Conservation (phyloP, 78 protist species). For the Planoprotostelium fungivorum region DNA sequence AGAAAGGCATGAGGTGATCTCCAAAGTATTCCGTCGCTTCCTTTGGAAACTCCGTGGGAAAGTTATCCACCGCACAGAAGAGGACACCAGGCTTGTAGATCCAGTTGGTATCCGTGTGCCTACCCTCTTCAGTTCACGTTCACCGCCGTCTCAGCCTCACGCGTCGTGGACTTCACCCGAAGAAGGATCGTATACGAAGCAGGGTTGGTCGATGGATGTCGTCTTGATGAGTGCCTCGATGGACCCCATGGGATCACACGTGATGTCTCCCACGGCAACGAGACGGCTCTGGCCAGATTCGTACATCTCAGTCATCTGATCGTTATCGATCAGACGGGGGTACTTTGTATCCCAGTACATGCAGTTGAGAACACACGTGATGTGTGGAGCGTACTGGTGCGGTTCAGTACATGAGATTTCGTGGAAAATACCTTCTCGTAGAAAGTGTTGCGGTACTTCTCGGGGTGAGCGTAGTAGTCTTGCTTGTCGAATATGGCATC, state of each 20-base stretch:
- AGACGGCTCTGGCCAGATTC: slow-evolving; percentile 27
- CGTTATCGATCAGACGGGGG: slow-evolving; percentile 80
- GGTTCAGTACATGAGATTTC: background rate
- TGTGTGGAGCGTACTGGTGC: slow-evolving; percentile 42
- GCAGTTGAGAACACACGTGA: slow-evolving; percentile 66
- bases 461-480: slow-evolving; percentile 80
- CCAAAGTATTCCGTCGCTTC: slow-evolving; percentile 85
- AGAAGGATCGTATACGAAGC: slow-evolving; percentile 66
- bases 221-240: slow-evolving; percentile 67
- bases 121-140: background rate
- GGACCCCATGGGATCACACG: slow-evolving; percentile 85
- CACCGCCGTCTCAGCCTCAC: slow-evolving; percentile 16
- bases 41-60: slow-evolving; percentile 91
- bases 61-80: slow-evolving; percentile 79
- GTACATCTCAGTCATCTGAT: slow-evolving; percentile 48
- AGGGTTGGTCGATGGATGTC: slow-evolving; percentile 85
- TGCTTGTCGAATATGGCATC: slow-evolving; percentile 46
- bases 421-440: slow-evolving; percentile 30
- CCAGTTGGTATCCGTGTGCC: slow-evolving; percentile 38
- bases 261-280: slow-evolving; percentile 76
- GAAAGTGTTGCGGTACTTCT: slow-evolving; percentile 53
- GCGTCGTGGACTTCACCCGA: slow-evolving; percentile 51
- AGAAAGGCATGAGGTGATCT: slow-evolving; percentile 36
- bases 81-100: slow-evolving; percentile 74
- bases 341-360: slow-evolving; percentile 88